Evolutionary conservation across 2,329 filamentous ascomycete species (phyloP), one percentile per base, ranked within the genome.

Genomic region (Verticillium nonalfalfae): DNA sequence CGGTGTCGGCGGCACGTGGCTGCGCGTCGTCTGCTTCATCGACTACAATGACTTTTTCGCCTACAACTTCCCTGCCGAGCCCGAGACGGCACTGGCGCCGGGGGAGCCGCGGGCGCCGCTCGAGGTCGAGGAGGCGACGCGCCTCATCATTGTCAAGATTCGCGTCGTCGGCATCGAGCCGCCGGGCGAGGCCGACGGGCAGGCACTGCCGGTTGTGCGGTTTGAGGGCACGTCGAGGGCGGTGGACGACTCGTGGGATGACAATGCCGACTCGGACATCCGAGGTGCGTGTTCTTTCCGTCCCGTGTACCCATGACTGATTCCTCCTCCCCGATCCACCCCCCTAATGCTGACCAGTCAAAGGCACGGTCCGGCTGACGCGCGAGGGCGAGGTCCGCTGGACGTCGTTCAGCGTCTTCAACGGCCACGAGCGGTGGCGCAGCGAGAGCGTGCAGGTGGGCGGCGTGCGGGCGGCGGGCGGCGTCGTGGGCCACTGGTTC

Each of bases 401-500:
- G 90, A 90, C 87, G 1, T 88, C 85, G 0, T 84, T 85, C 59
- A 89, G 85, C 1, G 79, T 91, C 13, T 79, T 80, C 65, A 75
- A 81, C 66, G 86, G 88, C 57, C 81, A 90, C 65, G 86, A 90
- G 68, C 78, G 89, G 26, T 93, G 90, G 90, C 82, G 85, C n/a
- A 90, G 86, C 68, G 90, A 94, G 74, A 85, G 88, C 9, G 79
- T 93, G 6, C 90, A 94, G 72, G 73, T 93, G 5, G 90, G 90
- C 11, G 90, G 90, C 0, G 68, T 85, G 1, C 75, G 78, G 57
- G 88, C 87, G 6, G 85, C 82, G 7, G 80, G 89, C 7, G 90
- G 90, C 1, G 85, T 92, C 0, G 69, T 92, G 1, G 90, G 90
- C 0, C 88, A 85, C 59, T 94, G 90, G 90, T 93, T 92, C 68